Conservation (phyloP, 441 rosid genomes). For the Erysimum cheiri region DNA sequence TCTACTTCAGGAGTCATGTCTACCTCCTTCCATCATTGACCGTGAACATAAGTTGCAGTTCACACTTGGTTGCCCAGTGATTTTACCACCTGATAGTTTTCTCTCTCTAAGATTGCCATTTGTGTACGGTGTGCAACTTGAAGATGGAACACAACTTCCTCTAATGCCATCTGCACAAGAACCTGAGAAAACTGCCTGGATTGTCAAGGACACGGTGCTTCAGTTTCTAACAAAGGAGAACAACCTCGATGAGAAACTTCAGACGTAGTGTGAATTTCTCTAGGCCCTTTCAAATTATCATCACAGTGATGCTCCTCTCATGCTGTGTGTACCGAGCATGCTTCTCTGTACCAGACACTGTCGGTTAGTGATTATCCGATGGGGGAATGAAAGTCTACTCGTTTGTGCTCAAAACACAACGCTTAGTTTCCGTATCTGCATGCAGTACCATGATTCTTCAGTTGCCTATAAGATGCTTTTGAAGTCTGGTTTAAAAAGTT, state of each 20-base stretch:
- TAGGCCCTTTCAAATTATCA: constrained; percentile 37
- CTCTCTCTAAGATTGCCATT: constrained; percentile 76
- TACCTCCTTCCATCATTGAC: constrained; percentile 56
- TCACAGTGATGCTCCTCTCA: constrained; percentile 16
- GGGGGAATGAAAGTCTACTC: neutral
- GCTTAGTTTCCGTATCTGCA: neutral
- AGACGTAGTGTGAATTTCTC: constrained; percentile 40
- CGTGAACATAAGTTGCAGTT: constrained; percentile 63
- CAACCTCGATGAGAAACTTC: constrained; percentile 41
- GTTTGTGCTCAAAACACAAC: neutral
- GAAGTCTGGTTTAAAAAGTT: neutral
- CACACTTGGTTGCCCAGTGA: constrained; percentile 68
- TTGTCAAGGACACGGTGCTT: constrained; percentile 64
- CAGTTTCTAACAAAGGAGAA: constrained; percentile 65
- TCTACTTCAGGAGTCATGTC: constrained; percentile 64
- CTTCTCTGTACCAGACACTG: constrained; percentile 12
- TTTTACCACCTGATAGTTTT: constrained; percentile 88
- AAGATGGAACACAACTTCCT: constrained; percentile 59
- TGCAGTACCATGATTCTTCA: constrained; percentile 9
- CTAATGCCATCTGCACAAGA: constrained; percentile 65
- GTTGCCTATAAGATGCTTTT: constrained; percentile 20
- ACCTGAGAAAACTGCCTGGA: constrained; percentile 88
- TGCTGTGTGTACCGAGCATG: constrained; percentile 2
- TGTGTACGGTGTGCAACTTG: constrained; percentile 73
- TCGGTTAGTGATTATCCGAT: neutral